These are phyloP conservation scores for Zoysia japonica DNA, from an alignment of 176 grass and related monocot species.

Conservation along the genomic window DNA sequence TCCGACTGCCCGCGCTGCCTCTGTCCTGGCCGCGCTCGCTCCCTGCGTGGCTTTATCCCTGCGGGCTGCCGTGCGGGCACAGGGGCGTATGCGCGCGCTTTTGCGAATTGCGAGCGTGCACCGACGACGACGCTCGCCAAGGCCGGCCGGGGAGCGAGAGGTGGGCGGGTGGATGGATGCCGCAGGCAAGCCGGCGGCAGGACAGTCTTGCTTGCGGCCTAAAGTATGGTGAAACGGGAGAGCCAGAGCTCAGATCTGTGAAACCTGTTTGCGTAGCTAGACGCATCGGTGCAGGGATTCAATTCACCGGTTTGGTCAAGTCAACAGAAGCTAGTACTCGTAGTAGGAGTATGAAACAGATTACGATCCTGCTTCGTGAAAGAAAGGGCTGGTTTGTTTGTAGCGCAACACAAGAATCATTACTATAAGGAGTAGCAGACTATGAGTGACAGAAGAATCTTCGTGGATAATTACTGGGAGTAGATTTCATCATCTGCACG, in stretches of 20 bases:
- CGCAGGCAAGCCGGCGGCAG: neutral
- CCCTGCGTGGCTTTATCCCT: slow-evolving; percentile 15
- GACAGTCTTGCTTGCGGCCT: slow-evolving; percentile 6
- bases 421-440: no score
- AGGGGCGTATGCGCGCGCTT: neutral
- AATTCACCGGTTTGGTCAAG: neutral
- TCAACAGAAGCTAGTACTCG: neutral
- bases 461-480: no score
- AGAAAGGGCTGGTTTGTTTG: no score
- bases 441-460: no score
- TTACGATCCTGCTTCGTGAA: no score
- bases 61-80: neutral
- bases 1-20: no score
- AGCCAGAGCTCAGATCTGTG: neutral
- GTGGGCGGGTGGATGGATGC: neutral
- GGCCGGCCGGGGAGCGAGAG: neutral
- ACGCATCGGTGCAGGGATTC: neutral
- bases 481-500: no score
- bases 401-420: no score
- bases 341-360: no score
- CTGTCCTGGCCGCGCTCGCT: neutral
- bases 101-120: neutral
- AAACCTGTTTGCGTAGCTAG: neutral
- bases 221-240: neutral
- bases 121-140: neutral